Conservation (phyloP, 305 asterid species). For the Fraxinus greggii region DNA sequence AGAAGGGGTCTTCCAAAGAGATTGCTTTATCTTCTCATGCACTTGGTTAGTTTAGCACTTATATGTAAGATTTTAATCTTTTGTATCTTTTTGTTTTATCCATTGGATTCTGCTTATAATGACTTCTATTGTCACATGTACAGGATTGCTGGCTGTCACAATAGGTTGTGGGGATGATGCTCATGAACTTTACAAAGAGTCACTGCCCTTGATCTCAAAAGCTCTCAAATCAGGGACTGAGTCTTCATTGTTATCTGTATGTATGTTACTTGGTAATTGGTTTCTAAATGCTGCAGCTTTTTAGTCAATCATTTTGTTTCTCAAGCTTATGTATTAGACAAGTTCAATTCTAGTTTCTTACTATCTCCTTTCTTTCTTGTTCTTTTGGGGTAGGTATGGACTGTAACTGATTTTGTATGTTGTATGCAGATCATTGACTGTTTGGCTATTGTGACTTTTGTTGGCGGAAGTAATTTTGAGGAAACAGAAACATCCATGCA, state of each 20-base stretch:
- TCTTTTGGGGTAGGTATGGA: not conserved
- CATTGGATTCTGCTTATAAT: not conserved
- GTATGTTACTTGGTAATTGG: slow-evolving; percentile 16
- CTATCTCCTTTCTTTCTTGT: not conserved
- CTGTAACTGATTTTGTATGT: not conserved
- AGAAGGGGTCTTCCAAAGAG: slow-evolving; percentile 36
- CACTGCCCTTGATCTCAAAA: slow-evolving; percentile 25
- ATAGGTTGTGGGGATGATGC: slow-evolving; percentile 38
- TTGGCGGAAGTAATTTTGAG: slow-evolving; percentile 28
- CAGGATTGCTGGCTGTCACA: slow-evolving; percentile 35
- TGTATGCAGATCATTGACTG: slow-evolving; percentile 30
- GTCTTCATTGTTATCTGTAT: slow-evolving; percentile 27
- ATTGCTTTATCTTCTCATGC: slow-evolving; percentile 34
- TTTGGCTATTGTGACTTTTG: slow-evolving; percentile 35
- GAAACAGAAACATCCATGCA: slow-evolving; percentile 39
- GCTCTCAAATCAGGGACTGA: slow-evolving; percentile 29
- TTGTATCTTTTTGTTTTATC: not conserved
- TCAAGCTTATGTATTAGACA: not conserved
- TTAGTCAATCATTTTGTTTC: not conserved
- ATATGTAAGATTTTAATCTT: not conserved
- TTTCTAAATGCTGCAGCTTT: not conserved
- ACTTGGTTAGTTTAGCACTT: slow-evolving; percentile 28
- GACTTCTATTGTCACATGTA: not conserved
- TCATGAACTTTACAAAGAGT: slow-evolving; percentile 33
- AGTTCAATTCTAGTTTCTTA: not conserved